phyloP scores from a whole-genome alignment of 805 yeast species.

The Metschnikowia lunata region DNA sequence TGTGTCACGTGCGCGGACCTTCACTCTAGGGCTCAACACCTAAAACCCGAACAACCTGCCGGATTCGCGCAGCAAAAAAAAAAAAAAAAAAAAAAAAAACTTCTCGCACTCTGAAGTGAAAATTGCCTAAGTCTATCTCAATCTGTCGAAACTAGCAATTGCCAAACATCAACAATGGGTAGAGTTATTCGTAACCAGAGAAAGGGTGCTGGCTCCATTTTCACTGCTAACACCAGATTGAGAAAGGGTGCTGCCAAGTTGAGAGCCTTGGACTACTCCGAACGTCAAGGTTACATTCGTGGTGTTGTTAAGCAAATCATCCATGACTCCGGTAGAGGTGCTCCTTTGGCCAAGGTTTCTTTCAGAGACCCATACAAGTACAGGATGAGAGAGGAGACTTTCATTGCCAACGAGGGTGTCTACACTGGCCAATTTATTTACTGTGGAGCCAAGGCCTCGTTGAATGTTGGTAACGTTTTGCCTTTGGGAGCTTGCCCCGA shows the following conservation, averaged over 20 bases:
- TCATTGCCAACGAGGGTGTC: slow-evolving; percentile 99
- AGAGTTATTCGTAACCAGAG: slow-evolving; percentile 99
- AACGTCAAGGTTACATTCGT: slow-evolving; percentile 99
- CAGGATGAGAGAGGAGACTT: slow-evolving; percentile 96
- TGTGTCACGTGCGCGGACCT: slow-evolving; percentile 10
- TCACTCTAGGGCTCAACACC: slow-evolving; percentile 15
- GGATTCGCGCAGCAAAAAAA: slow-evolving; percentile 7
- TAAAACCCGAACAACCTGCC: slow-evolving; percentile 10
- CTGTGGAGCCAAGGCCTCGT: slow-evolving; percentile 98
- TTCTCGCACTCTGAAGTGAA: slow-evolving; percentile 12
- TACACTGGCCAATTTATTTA: slow-evolving; percentile 99
- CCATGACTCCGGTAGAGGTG: slow-evolving; percentile 99
- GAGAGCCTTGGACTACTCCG: slow-evolving; percentile 98
- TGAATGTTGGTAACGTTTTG: slow-evolving; percentile 94
- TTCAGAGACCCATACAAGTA: slow-evolving; percentile 94
- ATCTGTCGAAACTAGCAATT: slow-evolving; percentile 8
- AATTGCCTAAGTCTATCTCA: slow-evolving; percentile 8
- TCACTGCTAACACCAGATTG: slow-evolving; percentile 99
- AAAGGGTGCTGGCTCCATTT: slow-evolving; percentile 99
- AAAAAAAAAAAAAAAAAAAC: slow-evolving; percentile 8
- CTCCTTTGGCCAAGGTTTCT: slow-evolving; percentile 94
- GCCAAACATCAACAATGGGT: slow-evolving; percentile 45
- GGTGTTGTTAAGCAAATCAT: slow-evolving; percentile 98
- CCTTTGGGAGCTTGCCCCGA: slow-evolving; percentile 98
- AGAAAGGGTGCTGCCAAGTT: slow-evolving; percentile 99